Evolutionary conservation across 139 green algal genomes (phyloP), one percentile per base, ranked within the genome.

Genomic region (Nannochloris sp.): DNA sequence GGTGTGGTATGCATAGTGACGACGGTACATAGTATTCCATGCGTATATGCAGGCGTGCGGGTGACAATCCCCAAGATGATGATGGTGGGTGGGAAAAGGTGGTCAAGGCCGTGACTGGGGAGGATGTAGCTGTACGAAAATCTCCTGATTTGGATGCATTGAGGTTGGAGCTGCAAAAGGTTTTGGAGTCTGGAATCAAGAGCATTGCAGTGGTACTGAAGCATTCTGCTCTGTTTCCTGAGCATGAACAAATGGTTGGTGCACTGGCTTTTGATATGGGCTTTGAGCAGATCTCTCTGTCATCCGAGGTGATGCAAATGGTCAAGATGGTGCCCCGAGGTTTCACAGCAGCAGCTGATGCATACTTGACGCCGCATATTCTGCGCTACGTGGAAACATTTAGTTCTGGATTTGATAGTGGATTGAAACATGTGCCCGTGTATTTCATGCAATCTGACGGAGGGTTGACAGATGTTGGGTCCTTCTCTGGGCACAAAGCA

Each of bases 311-410:
- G 3, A 92, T 96, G 85, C 89, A 87, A 5, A 96, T 97, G 92
- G 90, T 96, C 2, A 91, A 93, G 66, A 94, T 95, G 83, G 92
- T 98, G n/a, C 88, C 92, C 0, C 75, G 92, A 2, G 92, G 92
- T 7, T 95, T 94, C 85, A 98, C 92, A 18, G 90, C 92, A 15
- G 76, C 81, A 15, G 92, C 95, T 3, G 92, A 98, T 55, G 92
- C 92, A 2, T 98, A 98, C 82, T 80, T 96, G 49, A 95, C 88
- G 4, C 88, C 88, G 3, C 83, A 91, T 82, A 96, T 96, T 75
- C 76, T 89, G 69, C 74, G 72, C 37, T 91, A 94, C 51, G 72
- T 90, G 14, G 24, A 82, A 16, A 78, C 75, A 16, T 97, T 97
- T 69, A 71, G 85, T 53, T 66, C 66, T 1, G 90, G 90, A 3